These are phyloP conservation scores for Typha latifolia DNA, from an alignment of 176 grass and related monocot species.

Conservation along the genomic window DNA sequence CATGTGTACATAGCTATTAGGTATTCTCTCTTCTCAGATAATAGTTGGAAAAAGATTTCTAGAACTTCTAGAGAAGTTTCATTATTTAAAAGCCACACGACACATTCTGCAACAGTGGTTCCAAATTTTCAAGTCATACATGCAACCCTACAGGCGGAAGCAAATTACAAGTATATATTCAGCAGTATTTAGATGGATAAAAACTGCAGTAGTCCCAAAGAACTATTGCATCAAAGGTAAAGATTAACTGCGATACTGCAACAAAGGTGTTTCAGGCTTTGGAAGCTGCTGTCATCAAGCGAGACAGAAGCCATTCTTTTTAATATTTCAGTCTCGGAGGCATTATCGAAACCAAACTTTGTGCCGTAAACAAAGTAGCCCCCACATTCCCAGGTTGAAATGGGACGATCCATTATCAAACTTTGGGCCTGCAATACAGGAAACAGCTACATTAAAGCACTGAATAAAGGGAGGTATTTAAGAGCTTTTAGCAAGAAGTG, in stretches of 20 bases:
- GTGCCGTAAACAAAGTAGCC: slow-evolving; percentile 47
- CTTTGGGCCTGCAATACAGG: slow-evolving; percentile 24
- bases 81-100: not conserved
- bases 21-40: too few relatives aligned
- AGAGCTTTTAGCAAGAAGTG: too few relatives aligned
- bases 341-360: slow-evolving; percentile 28
- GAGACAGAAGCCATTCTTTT: slow-evolving; percentile 33
- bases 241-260: slow-evolving; percentile 19
- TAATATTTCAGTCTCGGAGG: slow-evolving; percentile 40
- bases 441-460: not conserved
- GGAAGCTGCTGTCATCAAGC: slow-evolving; percentile 27
- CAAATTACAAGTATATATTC: not conserved
- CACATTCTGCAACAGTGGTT: not conserved
- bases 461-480: not conserved
- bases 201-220: not conserved
- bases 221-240: slow-evolving; percentile 3
- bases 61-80: not conserved
- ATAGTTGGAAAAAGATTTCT: not conserved
- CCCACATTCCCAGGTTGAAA: slow-evolving; percentile 53
- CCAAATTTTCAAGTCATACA: not conserved
- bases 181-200: not conserved
- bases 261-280: slow-evolving; percentile 45
- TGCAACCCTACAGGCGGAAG: not conserved
- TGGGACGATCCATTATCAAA: slow-evolving; percentile 14
- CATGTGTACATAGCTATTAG: too few relatives aligned